Base-by-base conservation (phyloP, 371 early-diverging fungal genomes). In the Thermomucor indicae-seudaticae region DNA sequence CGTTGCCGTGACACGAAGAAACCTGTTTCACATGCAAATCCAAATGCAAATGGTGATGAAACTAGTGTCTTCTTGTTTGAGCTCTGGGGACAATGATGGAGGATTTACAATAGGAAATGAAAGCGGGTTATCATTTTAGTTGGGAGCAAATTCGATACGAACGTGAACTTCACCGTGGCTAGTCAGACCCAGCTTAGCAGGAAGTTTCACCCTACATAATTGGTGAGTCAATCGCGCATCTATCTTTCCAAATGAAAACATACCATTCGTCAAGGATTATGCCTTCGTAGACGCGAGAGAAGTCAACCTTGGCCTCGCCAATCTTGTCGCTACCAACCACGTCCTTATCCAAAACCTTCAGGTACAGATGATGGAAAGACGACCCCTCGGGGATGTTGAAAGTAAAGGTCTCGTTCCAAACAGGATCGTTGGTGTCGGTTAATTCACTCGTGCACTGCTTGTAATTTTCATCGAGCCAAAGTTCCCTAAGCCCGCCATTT, bases 341-440 rank as follows among this genome's bases (percentile, higher is more conserved):
- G 38, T 72, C 72, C 51, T 67, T 65, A 50, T 72, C 72, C 11
- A 55, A 38, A 27, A 72, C 67, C 52, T 64, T 53, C 37, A 67
- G 47, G 20, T 67, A 47, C n/a, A 72, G 47, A 48, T 67, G 62
- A 49, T 70, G 67, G 34, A 42, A 42, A 32, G 51, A 55, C 11
- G 60, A 58, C 22, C 68, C 68, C 41, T 57, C 52, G 2, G 45
- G 49, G 24, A 72, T 56, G 43, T 62, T 61, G 56, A 72, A 72
- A n/a, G 62, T 63, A 43, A 72, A 72, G 7, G 68, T 62, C 53
- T 65, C 59, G 53, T 72, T 60, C 58, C 60, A 72, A 27, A 65
- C 68, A n/a, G 72, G 72, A 40, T 67, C 51, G 47, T 67, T 67
- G 24, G 58, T 57, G 48, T 56, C 53, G 30, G 43, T 58, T 24